A percentile compares a stretch with the other conserved stretches of the same genome.
phyloP scores from a whole-genome alignment of 768 basidiomycete species.

The Russula dissimulans region DNA sequence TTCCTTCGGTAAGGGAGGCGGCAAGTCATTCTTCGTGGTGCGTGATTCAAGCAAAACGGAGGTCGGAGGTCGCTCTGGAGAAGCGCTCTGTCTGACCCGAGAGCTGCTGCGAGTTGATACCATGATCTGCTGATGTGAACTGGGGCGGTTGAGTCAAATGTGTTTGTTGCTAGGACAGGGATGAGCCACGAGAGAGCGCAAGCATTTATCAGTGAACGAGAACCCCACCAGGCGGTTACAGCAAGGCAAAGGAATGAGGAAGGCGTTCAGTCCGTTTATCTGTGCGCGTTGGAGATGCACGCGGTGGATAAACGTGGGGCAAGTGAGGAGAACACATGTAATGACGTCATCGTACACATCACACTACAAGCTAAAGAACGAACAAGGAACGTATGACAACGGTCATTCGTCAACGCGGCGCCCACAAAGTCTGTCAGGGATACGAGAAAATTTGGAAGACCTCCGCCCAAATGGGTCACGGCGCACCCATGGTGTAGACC shows the following conservation, averaged over 20 bases:
- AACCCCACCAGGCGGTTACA: constrained; percentile 6
- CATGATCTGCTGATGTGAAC: background rate
- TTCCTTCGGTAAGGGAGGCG: background rate
- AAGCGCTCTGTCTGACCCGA: background rate
- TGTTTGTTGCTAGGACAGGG: background rate
- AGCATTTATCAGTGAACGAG: background rate
- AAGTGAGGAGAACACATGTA: background rate
- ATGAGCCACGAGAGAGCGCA: constrained; percentile 4
- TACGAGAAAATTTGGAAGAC: constrained; percentile 11
- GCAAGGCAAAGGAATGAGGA: constrained; percentile 2
- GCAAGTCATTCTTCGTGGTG: constrained; percentile 1
- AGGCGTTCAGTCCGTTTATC: background rate
- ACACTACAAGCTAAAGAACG: no score
- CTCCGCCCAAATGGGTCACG: background rate
- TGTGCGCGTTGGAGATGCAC: background rate
- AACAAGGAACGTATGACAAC: background rate
- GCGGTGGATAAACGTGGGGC: background rate
- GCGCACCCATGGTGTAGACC: background rate
- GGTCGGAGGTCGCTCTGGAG: background rate
- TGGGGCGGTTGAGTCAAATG: background rate
- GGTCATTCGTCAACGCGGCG: background rate
- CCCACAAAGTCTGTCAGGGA: constrained; percentile 16
- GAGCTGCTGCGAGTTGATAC: constrained; percentile 9
- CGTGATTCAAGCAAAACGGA: background rate
- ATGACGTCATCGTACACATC: constrained; percentile 1